Percentiles rank a stretch among this genome's conserved stretches.
These are phyloP conservation scores for Fraxinus sp. DNA, from an alignment of 305 asterid species.

Conservation along the genomic window DNA sequence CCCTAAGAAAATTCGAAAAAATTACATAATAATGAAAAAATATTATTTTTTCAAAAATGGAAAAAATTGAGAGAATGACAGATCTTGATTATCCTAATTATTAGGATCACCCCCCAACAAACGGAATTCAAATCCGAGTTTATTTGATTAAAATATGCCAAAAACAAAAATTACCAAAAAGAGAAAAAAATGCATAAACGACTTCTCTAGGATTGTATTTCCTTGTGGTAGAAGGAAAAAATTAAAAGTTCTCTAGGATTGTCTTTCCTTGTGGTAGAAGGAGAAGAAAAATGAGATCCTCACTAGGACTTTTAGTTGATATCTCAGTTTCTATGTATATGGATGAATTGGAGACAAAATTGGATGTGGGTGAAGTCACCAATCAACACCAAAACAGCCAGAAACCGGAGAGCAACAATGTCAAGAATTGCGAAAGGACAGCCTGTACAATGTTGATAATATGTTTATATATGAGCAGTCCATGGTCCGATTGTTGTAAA, in stretches of 20 bases:
- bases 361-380: not conserved
- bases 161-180: no score
- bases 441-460: not conserved
- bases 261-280: not conserved
- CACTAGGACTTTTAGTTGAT: not conserved
- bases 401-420: not conserved
- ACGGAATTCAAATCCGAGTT: no score
- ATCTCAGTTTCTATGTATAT: not conserved
- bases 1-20: no score
- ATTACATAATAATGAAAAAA: no score
- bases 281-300: not conserved
- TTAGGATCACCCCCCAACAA: no score
- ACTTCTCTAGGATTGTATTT: no score
- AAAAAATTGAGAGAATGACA: no score
- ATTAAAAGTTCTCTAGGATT: not conserved
- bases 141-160: no score
- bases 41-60: no score
- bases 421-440: not conserved
- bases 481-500: not conserved
- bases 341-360: not conserved
- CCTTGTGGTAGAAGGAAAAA: not conserved
- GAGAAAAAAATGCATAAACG: no score
- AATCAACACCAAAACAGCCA: not conserved
- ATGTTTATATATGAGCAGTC: not conserved
- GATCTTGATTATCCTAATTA: no score